A percentile compares a stretch with the other conserved stretches of the same genome.
Conservation (phyloP, 1,139 yeast genomes). For the Nakaseomyces nivariensis region DNA sequence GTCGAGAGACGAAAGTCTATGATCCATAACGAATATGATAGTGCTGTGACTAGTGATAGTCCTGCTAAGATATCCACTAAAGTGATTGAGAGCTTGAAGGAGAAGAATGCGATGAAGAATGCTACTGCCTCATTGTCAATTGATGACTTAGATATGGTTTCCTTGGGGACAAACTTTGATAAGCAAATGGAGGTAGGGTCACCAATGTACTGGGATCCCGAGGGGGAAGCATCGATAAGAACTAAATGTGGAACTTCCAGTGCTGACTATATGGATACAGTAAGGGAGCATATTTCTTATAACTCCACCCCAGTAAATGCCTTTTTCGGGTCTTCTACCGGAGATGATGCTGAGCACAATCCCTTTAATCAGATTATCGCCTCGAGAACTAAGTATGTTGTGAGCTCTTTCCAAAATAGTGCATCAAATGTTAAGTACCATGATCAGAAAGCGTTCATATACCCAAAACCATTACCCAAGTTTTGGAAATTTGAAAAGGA, state of each 20-base stretch:
- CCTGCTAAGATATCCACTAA: slow-evolving; percentile 5
- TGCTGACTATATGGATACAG: slow-evolving; percentile 3
- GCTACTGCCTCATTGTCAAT: slow-evolving; percentile 10
- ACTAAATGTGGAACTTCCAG: neutral
- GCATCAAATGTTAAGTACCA: slow-evolving; percentile 19
- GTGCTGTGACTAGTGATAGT: slow-evolving; percentile 5
- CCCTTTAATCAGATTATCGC: slow-evolving; percentile 1
- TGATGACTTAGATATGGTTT: slow-evolving; percentile 25
- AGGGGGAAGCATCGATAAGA: slow-evolving; percentile 11
- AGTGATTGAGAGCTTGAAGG: slow-evolving; percentile 3
- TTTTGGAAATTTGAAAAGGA: slow-evolving; percentile 28
- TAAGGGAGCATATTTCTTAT: slow-evolving; percentile 1
- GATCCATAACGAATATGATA: slow-evolving; percentile 11
- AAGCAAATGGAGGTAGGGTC: slow-evolving; percentile 22
- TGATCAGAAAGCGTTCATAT: slow-evolving; percentile 21
- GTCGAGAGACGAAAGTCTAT: slow-evolving; percentile 8
- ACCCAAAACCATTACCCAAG: slow-evolving; percentile 27
- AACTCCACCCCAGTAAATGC: slow-evolving; percentile 1
- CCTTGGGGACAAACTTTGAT: slow-evolving; percentile 20
- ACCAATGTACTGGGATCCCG: slow-evolving; percentile 23
- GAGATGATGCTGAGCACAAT: neutral
- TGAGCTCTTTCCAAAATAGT: slow-evolving; percentile 20
- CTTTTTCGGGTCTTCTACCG: neutral
- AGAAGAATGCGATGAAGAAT: slow-evolving; percentile 5
- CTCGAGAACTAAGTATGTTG: slow-evolving; percentile 17